These are phyloP conservation scores for Periconia digitata DNA, from an alignment of 2,329 filamentous ascomycete genomes.

Conservation along the genomic window DNA sequence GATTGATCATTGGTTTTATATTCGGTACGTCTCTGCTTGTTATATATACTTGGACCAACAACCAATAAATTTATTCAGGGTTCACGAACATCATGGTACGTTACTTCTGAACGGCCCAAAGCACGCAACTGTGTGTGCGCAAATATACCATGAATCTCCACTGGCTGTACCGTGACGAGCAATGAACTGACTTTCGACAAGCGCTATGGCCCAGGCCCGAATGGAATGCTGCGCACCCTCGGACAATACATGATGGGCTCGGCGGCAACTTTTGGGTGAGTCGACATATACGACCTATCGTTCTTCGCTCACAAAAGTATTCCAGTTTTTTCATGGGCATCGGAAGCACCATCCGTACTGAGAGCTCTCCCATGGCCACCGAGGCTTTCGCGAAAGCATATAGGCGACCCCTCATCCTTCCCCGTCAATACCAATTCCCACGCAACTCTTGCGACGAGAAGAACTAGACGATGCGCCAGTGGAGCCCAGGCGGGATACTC, in stretches of 20 bases:
- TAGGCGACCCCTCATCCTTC: conserved; percentile 70
- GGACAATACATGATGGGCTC: conserved; percentile 97
- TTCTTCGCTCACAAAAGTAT: not conserved
- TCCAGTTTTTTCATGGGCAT: not conserved
- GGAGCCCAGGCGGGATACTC: not conserved
- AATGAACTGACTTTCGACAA: not conserved
- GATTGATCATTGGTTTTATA: conserved; percentile 95
- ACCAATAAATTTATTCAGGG: conserved; percentile 54
- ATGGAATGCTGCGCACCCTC: conserved; percentile 89
- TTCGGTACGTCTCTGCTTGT: conserved; percentile 65
- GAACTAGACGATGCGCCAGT: conserved; percentile 19
- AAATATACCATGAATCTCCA: no score
- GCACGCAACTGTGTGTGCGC: no score
- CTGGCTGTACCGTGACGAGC: not conserved
- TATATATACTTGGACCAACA: not conserved
- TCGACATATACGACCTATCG: not conserved
- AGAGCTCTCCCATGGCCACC: conserved; percentile 74
- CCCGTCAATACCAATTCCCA: conserved; percentile 38
- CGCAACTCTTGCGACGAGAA: conserved; percentile 27
- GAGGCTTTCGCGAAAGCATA: conserved; percentile 74
- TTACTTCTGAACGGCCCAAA: not conserved
- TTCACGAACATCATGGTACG: conserved; percentile 82
- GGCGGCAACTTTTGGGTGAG: conserved; percentile 92
- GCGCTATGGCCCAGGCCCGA: conserved; percentile 87
- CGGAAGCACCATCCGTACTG: conserved; percentile 83